Conservation (phyloP, 352 stramenopile species). For the Phytopythium delawarense region DNA sequence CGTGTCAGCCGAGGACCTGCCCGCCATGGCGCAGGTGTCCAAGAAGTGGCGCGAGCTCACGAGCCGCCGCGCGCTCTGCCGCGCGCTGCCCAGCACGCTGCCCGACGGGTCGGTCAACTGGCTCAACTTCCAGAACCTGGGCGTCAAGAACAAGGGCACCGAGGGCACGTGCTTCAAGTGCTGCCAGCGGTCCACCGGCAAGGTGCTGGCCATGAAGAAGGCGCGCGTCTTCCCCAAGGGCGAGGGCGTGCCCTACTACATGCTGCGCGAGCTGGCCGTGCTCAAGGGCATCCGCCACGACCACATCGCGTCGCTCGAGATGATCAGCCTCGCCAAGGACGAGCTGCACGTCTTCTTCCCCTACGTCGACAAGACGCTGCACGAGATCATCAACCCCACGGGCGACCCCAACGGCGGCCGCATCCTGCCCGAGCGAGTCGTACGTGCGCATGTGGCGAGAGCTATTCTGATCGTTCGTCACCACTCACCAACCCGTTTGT, state of each 20-base stretch:
- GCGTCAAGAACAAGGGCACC: slow-evolving; percentile 89
- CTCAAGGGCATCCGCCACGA: slow-evolving; percentile 85
- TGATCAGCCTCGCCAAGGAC: slow-evolving; percentile 84
- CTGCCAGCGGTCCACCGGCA: slow-evolving; percentile 77
- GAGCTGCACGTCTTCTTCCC: slow-evolving; percentile 90
- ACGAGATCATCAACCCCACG: slow-evolving; percentile 89
- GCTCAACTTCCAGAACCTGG: slow-evolving; percentile 87
- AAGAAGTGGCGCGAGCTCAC: slow-evolving; percentile 79
- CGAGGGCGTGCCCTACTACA: slow-evolving; percentile 92
- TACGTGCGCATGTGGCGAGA: slow-evolving; percentile 18
- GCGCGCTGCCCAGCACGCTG: slow-evolving; percentile 55
- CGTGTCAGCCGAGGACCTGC: slow-evolving; percentile 65
- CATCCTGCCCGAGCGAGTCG: slow-evolving; percentile 66
- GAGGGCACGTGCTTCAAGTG: slow-evolving; percentile 88
- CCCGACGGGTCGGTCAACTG: slow-evolving; percentile 79
- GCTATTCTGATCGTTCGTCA: neutral
- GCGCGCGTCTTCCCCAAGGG: slow-evolving; percentile 85
- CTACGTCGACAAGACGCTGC: slow-evolving; percentile 88
- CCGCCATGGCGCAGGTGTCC: slow-evolving; percentile 70
- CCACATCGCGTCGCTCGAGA: slow-evolving; percentile 85
- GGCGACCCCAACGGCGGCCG: slow-evolving; percentile 76
- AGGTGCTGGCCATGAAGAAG: slow-evolving; percentile 88
- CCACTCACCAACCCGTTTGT: slow-evolving; percentile 4
- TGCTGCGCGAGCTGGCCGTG: slow-evolving; percentile 87
- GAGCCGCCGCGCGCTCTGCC: slow-evolving; percentile 63